Evolutionary conservation across 2,329 filamentous ascomycete species (phyloP).

Genomic region (Penicillium sp.): DNA sequence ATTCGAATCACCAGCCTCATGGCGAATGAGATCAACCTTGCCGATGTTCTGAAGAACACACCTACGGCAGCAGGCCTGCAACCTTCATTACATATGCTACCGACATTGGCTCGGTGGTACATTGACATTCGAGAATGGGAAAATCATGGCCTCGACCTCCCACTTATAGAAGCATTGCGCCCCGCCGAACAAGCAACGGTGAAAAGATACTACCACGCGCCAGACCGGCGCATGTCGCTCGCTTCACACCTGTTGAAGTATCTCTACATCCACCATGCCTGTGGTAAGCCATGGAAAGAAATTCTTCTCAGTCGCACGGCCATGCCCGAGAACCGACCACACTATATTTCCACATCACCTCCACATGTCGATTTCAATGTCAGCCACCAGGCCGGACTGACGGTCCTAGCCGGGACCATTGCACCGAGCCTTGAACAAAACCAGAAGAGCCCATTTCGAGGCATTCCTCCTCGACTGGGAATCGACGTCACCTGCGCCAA

Average conservation of each 20-base stretch:
- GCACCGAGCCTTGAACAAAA: slow-evolving; percentile 13
- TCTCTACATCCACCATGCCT: slow-evolving; percentile 51
- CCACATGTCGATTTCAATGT: slow-evolving; percentile 58
- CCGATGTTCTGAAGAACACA: slow-evolving; percentile 7
- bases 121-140: slow-evolving; percentile 39
- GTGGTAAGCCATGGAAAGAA: slow-evolving; percentile 53
- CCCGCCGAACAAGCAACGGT: slow-evolving; percentile 48
- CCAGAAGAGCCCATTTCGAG: neutral
- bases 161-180: slow-evolving; percentile 38
- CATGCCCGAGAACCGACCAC: slow-evolving; percentile 47
- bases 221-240: slow-evolving; percentile 57
- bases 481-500: slow-evolving; percentile 60
- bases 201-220: slow-evolving; percentile 47
- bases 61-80: slow-evolving; percentile 3
- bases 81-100: slow-evolving; percentile 3
- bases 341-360: slow-evolving; percentile 39
- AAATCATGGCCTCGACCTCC: slow-evolving; percentile 28
- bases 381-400: slow-evolving; percentile 58
- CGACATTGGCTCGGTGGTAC: slow-evolving; percentile 39
- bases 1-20: neutral
- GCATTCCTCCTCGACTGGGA: slow-evolving; percentile 42
- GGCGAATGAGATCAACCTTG: slow-evolving; percentile 11
- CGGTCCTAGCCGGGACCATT: slow-evolving; percentile 51
- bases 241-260: slow-evolving; percentile 58
- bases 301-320: slow-evolving; percentile 50